Percentiles rank a stretch among this genome's conserved stretches.
phyloP scores from a whole-genome alignment of 1,284 basidiomycete genomes.

The Rhodotorula sp. region DNA sequence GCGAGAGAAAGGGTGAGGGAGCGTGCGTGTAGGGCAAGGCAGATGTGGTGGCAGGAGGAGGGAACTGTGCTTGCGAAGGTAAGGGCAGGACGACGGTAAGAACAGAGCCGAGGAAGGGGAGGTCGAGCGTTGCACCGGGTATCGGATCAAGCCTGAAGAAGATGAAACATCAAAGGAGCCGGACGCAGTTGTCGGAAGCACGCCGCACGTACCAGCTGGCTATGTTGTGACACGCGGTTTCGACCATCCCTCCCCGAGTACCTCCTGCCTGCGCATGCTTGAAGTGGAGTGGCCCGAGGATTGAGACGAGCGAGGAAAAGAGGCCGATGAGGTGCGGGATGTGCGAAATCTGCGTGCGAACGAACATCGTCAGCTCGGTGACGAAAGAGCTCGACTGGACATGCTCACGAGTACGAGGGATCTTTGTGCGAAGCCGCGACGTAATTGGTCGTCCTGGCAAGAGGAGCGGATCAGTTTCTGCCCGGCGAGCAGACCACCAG shows the following conservation, averaged over 20 bases:
- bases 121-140: conserved; percentile 64
- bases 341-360: conserved; percentile 56
- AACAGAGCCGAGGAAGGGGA: conserved; percentile 76
- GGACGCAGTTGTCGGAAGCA: no score
- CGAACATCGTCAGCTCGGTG: conserved; percentile 54
- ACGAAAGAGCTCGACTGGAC: no score
- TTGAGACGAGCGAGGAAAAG: conserved; percentile 66
- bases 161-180: no score
- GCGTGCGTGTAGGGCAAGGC: no score
- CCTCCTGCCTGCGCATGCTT: conserved; percentile 52
- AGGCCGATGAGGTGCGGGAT: conserved; percentile 76
- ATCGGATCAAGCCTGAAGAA: conserved; percentile 62
- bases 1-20: background rate
- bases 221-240: conserved; percentile 80
- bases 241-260: conserved; percentile 69
- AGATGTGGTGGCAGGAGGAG: background rate
- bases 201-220: conserved; percentile 79
- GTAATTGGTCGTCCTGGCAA: conserved; percentile 67
- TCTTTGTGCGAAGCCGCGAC: conserved; percentile 77
- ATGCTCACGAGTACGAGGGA: conserved; percentile 27
- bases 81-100: conserved; percentile 70
- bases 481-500: no score
- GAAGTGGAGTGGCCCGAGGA: conserved; percentile 75
- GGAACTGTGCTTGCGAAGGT: conserved; percentile 64
- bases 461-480: conserved; percentile 56